Evolutionary conservation across 2,329 filamentous ascomycete species (phyloP), one percentile per base, ranked within the genome.

Genomic region (Fusarium austroafricanum): DNA sequence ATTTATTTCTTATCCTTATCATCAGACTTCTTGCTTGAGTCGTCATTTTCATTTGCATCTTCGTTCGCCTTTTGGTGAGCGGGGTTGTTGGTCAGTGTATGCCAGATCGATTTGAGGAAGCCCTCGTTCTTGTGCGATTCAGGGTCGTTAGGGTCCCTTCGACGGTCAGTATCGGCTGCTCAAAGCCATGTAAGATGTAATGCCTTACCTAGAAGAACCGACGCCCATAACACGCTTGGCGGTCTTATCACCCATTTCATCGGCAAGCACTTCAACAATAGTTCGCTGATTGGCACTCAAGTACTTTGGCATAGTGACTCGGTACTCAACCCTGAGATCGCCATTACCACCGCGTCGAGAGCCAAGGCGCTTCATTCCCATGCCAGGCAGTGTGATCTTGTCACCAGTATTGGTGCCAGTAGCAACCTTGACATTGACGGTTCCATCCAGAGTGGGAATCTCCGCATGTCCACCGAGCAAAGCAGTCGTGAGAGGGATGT

Each of bases 331-430:
- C 77, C 89, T 91, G 62, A 99, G 82, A 76, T 99, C 96, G 68
- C 96, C 96, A 29, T 86, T 87, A 38, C 85, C 86, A 31, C 85
- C 87, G 56, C 89, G 86, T 46, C 93, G 86, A 18, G 86, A 84
- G 65, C 87, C 85, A 12, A 99, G 84, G 73, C 92, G 91, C 81
- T 92, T 94, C 95, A 99, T 98, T 61, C 96, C 96, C 91, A 93
- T 94, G 9, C 95, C 95, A 2, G 89, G 84, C 18, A 99, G 83
- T 2, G 93, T 97, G 75, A 98, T 90, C 78, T 90, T 93, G 76
- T 99, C 96, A 52, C 96, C 96, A 3, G 94, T 97, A 71, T 89
- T 93, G 14, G 96, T 98, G 50, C 96, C 96, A 0, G 94, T 97
- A 20, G 89, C 89, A 31, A 99, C 91, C 80, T 94, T 95, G 74